Conservation (phyloP, 495 filamentous ascomycete species). For the Extremus antarcticus region DNA sequence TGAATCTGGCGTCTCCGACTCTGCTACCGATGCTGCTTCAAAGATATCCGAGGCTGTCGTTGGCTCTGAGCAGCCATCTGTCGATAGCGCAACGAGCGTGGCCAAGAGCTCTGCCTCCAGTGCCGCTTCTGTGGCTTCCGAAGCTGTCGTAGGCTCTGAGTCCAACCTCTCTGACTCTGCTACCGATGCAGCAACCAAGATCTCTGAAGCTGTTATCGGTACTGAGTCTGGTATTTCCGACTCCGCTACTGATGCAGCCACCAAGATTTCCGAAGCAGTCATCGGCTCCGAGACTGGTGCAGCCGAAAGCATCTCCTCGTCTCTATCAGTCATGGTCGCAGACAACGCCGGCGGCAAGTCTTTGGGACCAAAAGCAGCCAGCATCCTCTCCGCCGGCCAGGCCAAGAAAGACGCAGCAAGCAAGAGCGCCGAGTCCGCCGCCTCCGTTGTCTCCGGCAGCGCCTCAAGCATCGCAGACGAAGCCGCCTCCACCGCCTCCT, state of each 20-base stretch:
- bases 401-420: conserved; percentile 15
- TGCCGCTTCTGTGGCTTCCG: conserved; percentile 27
- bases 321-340: neutral
- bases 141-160: conserved; percentile 4
- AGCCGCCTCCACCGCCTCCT: conserved; percentile 15
- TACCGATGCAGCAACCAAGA: conserved; percentile 27
- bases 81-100: neutral
- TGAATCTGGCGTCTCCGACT: neutral
- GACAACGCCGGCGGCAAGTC: neutral
- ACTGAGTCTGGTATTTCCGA: conserved; percentile 15
- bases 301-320: conserved; percentile 14
- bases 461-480: conserved; percentile 7
- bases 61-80: neutral
- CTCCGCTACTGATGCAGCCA: conserved; percentile 22
- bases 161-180: conserved; percentile 17
- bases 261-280: conserved; percentile 29
- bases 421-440: conserved; percentile 25
- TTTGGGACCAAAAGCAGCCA: conserved; percentile 12
- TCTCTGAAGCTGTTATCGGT: conserved; percentile 22
- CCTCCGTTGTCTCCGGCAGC: conserved; percentile 20
- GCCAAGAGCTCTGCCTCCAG: conserved; percentile 19
- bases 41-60: conserved; percentile 16
- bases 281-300: conserved; percentile 22
- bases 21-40: conserved; percentile 14
- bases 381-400: conserved; percentile 11